Percentiles rank a stretch among this genome's conserved stretches.
Evolutionary conservation across 495 filamentous ascomycete species (phyloP).

Genomic region (Melanomma pulvis-pyrius): DNA sequence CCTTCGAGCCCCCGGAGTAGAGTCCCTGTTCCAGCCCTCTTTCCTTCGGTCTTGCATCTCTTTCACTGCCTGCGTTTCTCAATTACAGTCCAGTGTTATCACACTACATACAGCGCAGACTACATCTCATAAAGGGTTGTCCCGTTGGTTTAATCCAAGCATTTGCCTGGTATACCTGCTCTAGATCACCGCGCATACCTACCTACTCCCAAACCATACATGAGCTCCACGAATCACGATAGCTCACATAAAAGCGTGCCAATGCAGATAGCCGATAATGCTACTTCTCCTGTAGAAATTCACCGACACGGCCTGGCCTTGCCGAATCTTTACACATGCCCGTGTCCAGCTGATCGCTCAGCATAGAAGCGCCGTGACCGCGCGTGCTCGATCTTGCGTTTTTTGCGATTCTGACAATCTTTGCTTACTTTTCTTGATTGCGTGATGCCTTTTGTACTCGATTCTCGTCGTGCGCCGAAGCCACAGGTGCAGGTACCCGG

Average conservation of each 20-base stretch:
- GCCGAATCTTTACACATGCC: background rate
- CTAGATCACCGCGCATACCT: background rate
- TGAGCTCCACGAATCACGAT: conserved; percentile 1
- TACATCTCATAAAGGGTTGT: background rate
- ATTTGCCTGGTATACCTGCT: background rate
- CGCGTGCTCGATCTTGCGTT: no score
- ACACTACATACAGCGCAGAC: background rate
- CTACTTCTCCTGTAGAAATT: background rate
- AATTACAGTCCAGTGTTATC: background rate
- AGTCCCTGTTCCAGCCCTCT: background rate
- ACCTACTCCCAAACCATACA: background rate
- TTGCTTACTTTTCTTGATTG: background rate
- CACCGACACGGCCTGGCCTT: background rate
- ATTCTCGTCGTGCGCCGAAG: background rate
- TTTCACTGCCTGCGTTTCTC: background rate
- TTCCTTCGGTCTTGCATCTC: background rate
- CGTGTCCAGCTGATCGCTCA: background rate
- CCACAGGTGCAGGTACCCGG: background rate
- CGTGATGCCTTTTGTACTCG: background rate
- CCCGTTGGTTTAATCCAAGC: background rate
- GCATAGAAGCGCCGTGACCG: background rate
- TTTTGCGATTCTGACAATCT: no score
- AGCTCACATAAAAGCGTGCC: background rate
- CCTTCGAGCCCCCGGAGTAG: conserved; percentile 77
- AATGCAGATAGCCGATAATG: no score